These are phyloP conservation scores for Populus tomentosa DNA, from an alignment of 441 rosid species.

Conservation along the genomic window DNA sequence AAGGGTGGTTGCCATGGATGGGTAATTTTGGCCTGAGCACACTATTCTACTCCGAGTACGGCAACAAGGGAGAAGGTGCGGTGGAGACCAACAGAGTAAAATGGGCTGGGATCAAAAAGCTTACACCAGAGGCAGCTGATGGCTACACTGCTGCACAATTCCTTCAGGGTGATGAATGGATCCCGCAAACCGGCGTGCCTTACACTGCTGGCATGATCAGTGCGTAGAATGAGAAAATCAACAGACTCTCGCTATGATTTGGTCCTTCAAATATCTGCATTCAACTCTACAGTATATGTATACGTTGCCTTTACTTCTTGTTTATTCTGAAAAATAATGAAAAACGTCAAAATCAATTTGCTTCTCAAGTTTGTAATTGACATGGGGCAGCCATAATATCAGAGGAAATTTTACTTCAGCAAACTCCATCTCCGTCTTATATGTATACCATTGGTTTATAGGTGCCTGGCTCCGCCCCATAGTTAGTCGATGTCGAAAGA, in stretches of 20 bases:
- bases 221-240: not conserved
- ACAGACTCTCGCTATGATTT: not conserved
- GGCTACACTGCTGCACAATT: constrained; percentile 35
- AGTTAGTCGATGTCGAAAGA: too few species aligned
- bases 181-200: constrained; percentile 49
- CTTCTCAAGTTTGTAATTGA: too few species aligned
- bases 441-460: too few species aligned
- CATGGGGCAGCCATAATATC: too few species aligned
- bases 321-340: not conserved
- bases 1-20: constrained; percentile 59
- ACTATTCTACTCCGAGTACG: constrained; percentile 44
- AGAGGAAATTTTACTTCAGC: too few species aligned
- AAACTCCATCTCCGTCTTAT: too few species aligned
- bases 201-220: constrained; percentile 34
- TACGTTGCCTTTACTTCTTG: not conserved
- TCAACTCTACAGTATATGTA: not conserved
- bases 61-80: constrained; percentile 67
- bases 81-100: constrained; percentile 32
- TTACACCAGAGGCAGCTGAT: constrained; percentile 19
- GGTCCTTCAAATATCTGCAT: not conserved
- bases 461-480: too few species aligned
- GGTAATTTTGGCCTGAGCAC: constrained; percentile 52
- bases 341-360: too few species aligned
- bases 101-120: constrained; percentile 55
- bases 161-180: constrained; percentile 47